Base-by-base conservation (phyloP, 2,329 filamentous ascomycete genomes). In the Pleomassaria siparia region DNA sequence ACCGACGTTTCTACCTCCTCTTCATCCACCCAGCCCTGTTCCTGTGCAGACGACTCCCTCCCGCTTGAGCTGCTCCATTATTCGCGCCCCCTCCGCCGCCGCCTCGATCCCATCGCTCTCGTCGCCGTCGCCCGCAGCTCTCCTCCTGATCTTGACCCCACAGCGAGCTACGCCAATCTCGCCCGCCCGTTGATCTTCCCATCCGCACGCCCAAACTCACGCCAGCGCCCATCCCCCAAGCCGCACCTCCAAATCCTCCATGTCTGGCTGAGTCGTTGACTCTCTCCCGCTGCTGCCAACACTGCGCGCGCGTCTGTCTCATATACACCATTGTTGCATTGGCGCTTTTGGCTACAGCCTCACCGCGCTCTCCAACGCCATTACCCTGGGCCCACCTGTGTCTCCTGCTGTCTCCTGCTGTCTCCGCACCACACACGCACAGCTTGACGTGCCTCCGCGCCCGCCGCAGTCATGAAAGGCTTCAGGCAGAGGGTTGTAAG, bases 401-500 rank as follows among this genome's bases (percentile, higher is more conserved):
- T 50, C 53, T 48, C 21, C 40, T 29, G 18, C 54, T 54, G 49
- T 50, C 53, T 48, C 21, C 40, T 29, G 18, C 54, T 51, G 55
- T 60, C 59, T 55, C 59, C 55, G 54, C 55, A 58, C 46, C 28
- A 48, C 60, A 44, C 49, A 54, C 60, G 59, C 63, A 57, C 57
- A 58, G 51, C 61, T 56, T 59, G 54, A 59, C 54, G 55, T 61
- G 59, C 58, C 51, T 51, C 53, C 53, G 60, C 62, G 66, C 65
- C 52, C 54, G 57, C 58, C 58, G 74, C 74, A 75, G 88, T 81
- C 76, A 96, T 97, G 92, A 96, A 96, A 80, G 88, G 90, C 73
- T 95, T 97, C 76, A 88, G 91, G 77, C 90, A 95, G 81, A 89
- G 89, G 87, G 91, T 96, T 81, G 91, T 96, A 84, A 81, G 89